Evolutionary conservation across 345 rosid species (phyloP).

Genomic region (Chamaenerion angustifolium): DNA sequence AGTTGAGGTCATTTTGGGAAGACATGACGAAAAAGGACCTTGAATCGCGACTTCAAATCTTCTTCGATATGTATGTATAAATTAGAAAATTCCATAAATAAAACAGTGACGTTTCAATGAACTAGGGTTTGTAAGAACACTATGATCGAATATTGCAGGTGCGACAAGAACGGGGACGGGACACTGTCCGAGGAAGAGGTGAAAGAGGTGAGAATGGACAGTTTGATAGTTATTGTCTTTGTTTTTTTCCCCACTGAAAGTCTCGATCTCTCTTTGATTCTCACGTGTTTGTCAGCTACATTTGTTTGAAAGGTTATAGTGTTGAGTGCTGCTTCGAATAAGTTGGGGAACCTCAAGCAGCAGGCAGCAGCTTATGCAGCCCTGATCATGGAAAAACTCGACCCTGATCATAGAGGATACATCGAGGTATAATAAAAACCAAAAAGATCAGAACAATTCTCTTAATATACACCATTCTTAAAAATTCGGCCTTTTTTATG

Average conservation of each 20-base stretch:
- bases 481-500: background rate
- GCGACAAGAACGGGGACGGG: slow-evolving; percentile 96
- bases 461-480: background rate
- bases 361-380: slow-evolving; percentile 52
- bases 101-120: too few species aligned
- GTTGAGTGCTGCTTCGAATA: slow-evolving; percentile 78
- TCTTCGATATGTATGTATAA: slow-evolving; percentile 67
- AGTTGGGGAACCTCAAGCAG: slow-evolving; percentile 53
- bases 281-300: too few species aligned
- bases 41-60: slow-evolving; percentile 78
- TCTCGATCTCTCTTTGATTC: too few species aligned
- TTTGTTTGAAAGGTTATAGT: slow-evolving; percentile 35
- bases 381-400: slow-evolving; percentile 95
- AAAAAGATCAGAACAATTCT: background rate
- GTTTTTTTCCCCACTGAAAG: background rate
- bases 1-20: slow-evolving; percentile 65
- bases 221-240: background rate
- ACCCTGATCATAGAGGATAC: slow-evolving; percentile 76
- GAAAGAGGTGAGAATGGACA: slow-evolving; percentile 40
- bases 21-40: slow-evolving; percentile 75
- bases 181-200: slow-evolving; percentile 79
- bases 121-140: background rate
- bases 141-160: slow-evolving; percentile 25
- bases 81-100: too few species aligned
- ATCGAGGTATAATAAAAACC: slow-evolving; percentile 46